Conservation (phyloP, 2,329 filamentous ascomycete genomes). For the Botryotinia convoluta region DNA sequence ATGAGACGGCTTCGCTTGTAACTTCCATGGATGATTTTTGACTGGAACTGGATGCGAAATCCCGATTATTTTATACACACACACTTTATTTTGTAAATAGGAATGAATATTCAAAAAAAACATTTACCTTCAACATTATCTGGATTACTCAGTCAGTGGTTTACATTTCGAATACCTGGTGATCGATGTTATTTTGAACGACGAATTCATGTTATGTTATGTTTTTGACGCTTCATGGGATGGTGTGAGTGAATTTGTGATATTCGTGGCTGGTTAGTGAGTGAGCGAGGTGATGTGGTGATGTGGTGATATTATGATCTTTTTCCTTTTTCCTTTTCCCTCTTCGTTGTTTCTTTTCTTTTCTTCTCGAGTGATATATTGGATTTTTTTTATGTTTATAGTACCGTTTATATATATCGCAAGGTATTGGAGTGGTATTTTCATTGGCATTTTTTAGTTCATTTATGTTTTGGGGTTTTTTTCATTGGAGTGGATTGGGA, state of each 20-base stretch:
- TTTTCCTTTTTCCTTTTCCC: not conserved
- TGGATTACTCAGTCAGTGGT: not conserved
- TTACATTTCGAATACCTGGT: not conserved
- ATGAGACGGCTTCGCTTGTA: not conserved
- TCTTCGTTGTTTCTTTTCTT: not conserved
- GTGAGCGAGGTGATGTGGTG: not conserved
- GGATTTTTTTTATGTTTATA: not conserved
- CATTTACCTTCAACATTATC: not conserved
- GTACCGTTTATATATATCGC: not conserved
- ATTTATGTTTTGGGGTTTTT: too few species aligned
- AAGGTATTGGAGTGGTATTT: not conserved
- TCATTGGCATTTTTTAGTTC: not conserved
- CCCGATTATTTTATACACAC: slow-evolving; percentile 14
- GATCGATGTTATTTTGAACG: not conserved
- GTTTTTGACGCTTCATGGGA: not conserved
- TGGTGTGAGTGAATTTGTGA: not conserved
- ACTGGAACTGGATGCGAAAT: not conserved
- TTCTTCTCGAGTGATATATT: not conserved
- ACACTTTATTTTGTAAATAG: slow-evolving; percentile 14
- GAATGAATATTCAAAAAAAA: slow-evolving; percentile 2
- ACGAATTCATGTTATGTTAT: not conserved
- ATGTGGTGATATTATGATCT: not conserved
- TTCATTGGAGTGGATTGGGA: not conserved
- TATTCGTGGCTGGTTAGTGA: not conserved
- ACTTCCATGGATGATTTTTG: not conserved